Conservation (phyloP, 306 rosid genomes). For the Fragaria ananassa region DNA sequence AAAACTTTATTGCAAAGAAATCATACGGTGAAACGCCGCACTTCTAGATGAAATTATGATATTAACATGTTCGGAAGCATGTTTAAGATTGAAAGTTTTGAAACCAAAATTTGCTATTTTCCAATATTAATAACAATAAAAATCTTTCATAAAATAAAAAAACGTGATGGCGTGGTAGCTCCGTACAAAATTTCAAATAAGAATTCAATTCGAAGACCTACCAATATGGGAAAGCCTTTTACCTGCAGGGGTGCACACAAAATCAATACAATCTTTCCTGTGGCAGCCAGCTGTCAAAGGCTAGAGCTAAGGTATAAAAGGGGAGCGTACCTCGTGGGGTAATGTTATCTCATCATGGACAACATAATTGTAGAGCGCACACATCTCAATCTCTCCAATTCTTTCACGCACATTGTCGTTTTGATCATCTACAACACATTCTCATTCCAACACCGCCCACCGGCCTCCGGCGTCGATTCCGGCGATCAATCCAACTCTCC, state of each 20-base stretch:
- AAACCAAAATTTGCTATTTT: too few relatives aligned
- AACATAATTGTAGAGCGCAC: neutral
- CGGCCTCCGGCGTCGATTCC: slow-evolving; percentile 27
- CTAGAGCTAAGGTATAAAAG: neutral
- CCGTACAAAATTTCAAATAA: too few relatives aligned
- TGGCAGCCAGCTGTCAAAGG: neutral
- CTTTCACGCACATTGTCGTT: slow-evolving; percentile 31
- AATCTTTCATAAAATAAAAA: too few relatives aligned
- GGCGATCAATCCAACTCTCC: slow-evolving; percentile 27
- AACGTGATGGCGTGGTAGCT: too few relatives aligned
- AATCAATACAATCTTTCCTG: neutral
- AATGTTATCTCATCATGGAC: neutral
- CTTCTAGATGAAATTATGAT: too few relatives aligned
- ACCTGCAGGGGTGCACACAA: neutral
- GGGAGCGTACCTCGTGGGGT: neutral
- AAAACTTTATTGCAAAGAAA: too few relatives aligned
- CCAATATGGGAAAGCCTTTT: neutral
- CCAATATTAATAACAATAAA: too few relatives aligned
- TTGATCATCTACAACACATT: neutral
- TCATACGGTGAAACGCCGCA: too few relatives aligned
- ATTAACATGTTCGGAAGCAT: too few relatives aligned
- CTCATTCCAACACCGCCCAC: slow-evolving; percentile 14
- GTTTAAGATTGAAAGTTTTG: too few relatives aligned
- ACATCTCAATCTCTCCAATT: neutral
- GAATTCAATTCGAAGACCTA: neutral